Base-by-base conservation (phyloP, 2,329 filamentous ascomycete genomes). In the Fusarium phyllophilum region DNA sequence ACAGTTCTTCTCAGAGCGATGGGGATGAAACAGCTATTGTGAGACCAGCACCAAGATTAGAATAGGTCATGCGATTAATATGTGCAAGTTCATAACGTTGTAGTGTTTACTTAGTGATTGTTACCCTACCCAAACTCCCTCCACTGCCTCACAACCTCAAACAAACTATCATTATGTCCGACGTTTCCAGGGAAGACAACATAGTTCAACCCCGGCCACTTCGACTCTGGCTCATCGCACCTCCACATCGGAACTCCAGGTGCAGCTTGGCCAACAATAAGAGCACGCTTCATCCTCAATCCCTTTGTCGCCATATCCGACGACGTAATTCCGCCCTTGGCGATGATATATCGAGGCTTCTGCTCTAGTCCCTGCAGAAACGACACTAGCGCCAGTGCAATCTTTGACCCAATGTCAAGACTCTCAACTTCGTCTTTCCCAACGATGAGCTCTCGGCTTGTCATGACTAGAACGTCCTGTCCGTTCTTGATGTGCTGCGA, bases 291-390 rank as follows among this genome's bases (percentile, higher is more conserved):
- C 79, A 90, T 86, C 22, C 81, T 82, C 18, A 91, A 73, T 0
- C 87, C 87, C 59, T 90, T 89, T 0, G 87, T 89, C 0, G 89
- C 89, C 74, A 87, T 86, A 57, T 90, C 88, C 0, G 87, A 89
- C 1, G 86, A 88, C 0, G 89, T 90, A 48, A 91, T 90, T 15
- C 89, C 89, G 0, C 89, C 88, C 78, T 88, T 90, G 0, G 88
- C 88, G 75, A 91, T 88, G 6, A 90, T 80, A 73, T 90, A 91
- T 51, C 87, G 79, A 4, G 88, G 88, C 38, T 85, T 82, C 13
- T 85, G 82, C 18, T 85, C 79, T 14, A 90, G 79, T 2, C 79
- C 76, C 14, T 82, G 80, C 2, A 90, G 72, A 46, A 91, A 86
- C 4, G 79, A 79, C 0, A 90, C 89, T 26, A 90, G 79, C 0